Conservation (phyloP, 2,329 filamentous ascomycete genomes). For the Paecilomyces variotii region DNA sequence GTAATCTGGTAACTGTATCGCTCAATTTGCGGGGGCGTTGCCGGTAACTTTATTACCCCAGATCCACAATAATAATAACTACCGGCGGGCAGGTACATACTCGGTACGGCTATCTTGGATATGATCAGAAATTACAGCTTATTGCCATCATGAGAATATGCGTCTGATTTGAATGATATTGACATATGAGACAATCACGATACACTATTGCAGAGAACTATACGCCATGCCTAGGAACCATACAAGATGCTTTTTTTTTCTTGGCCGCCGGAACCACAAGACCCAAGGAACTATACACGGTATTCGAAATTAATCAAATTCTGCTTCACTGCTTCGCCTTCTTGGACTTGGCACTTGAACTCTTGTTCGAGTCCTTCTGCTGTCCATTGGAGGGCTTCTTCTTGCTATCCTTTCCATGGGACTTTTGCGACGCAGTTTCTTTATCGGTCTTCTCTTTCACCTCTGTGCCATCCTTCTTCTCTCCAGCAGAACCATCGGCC, state of each 20-base stretch:
- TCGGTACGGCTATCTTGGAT: no score
- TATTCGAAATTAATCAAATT: not conserved
- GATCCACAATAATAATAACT: not conserved
- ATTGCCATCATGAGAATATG: not conserved
- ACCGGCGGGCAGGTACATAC: no score
- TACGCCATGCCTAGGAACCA: not conserved
- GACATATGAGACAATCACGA: not conserved
- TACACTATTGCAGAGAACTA: not conserved
- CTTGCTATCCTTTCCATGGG: not conserved
- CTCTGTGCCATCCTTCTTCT: slow-evolving; percentile 17
- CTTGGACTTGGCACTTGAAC: not conserved
- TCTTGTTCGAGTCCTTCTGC: not conserved
- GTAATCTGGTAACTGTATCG: no score
- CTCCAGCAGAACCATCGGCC: slow-evolving; percentile 4
- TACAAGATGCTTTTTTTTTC: not conserved
- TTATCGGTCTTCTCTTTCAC: not conserved
- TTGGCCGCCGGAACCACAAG: not conserved
- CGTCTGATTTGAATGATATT: not conserved
- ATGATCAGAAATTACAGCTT: no score
- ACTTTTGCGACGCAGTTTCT: not conserved
- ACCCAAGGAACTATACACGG: not conserved
- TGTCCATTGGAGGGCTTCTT: not conserved
- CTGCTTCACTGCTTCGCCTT: not conserved
- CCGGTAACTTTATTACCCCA: not conserved
- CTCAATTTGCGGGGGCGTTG: no score